phyloP scores from a whole-genome alignment of 768 basidiomycete genomes.

The Phylloporus sp. region DNA sequence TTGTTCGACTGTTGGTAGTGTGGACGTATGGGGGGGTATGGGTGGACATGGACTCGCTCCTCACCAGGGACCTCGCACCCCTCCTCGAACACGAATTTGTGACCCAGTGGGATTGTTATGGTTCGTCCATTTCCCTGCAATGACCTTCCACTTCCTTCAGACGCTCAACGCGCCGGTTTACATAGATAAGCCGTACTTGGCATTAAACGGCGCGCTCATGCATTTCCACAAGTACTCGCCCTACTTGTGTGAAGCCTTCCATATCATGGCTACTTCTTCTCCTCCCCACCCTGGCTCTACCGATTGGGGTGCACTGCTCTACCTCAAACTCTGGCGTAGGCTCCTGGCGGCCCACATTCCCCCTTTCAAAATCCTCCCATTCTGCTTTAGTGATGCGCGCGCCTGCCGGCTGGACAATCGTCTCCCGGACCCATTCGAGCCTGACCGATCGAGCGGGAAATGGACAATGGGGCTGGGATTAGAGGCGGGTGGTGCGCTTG shows the following conservation, averaged over 20 bases:
- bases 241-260: constrained; percentile 95
- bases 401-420: constrained; percentile 92
- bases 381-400: constrained; percentile 90
- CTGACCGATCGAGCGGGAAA: constrained; percentile 47
- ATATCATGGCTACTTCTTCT: constrained; percentile 75
- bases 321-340: constrained; percentile 86
- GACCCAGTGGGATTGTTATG: constrained; percentile 99
- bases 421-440: constrained; percentile 85
- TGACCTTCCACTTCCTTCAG: background rate
- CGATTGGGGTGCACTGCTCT: constrained; percentile 92
- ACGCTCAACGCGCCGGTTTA: background rate
- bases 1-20: constrained; percentile 80
- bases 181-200: constrained; percentile 69
- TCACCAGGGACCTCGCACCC: constrained; percentile 84
- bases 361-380: constrained; percentile 91
- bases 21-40: constrained; percentile 93
- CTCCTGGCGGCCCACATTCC: constrained; percentile 67
- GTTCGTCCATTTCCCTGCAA: constrained; percentile 44
- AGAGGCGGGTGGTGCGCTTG: constrained; percentile 60
- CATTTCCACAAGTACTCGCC: constrained; percentile 88
- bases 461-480: constrained; percentile 69
- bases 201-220: constrained; percentile 93
- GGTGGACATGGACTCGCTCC: constrained; percentile 96
- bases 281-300: constrained; percentile 76
- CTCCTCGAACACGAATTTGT: constrained; percentile 94